These are phyloP conservation scores for Filobasidium floriforme DNA, from an alignment of 768 basidiomycete species.

Conservation along the genomic window DNA sequence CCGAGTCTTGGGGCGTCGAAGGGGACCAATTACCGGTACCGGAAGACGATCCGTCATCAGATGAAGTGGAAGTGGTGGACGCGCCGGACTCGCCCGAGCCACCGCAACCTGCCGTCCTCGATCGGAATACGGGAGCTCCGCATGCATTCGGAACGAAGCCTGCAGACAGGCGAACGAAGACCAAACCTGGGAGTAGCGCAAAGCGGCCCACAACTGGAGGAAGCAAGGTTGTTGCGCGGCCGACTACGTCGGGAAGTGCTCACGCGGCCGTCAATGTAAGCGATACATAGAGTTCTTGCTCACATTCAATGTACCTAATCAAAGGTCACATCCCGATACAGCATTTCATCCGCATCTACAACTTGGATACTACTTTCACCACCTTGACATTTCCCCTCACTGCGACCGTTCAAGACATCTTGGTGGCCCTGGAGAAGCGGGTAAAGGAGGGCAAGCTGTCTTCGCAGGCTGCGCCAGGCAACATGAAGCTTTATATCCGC, in stretches of 20 bases:
- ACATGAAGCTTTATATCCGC: slow-evolving; percentile 52
- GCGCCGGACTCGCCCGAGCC: not conserved
- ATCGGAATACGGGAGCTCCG: not conserved
- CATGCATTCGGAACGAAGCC: slow-evolving; percentile 8
- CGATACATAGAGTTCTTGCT: too few species aligned
- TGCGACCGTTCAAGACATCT: slow-evolving; percentile 64
- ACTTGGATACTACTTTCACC: slow-evolving; percentile 64
- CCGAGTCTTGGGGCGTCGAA: slow-evolving; percentile 51
- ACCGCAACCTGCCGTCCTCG: not conserved
- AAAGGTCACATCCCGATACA: slow-evolving; percentile 6
- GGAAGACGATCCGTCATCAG: slow-evolving; percentile 34
- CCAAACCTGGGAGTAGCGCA: not conserved
- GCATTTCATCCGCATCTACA: slow-evolving; percentile 69
- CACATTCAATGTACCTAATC: not conserved
- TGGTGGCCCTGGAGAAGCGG: slow-evolving; percentile 57
- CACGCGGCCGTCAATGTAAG: slow-evolving; percentile 15
- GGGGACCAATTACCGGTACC: slow-evolving; percentile 34
- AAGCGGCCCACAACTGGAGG: slow-evolving; percentile 21
- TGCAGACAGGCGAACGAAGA: not conserved
- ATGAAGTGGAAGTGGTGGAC: slow-evolving; percentile 24
- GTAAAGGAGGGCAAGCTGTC: not conserved
- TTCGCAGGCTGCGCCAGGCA: slow-evolving; percentile 46
- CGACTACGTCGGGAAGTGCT: slow-evolving; percentile 35
- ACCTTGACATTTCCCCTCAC: slow-evolving; percentile 58
- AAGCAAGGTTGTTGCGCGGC: slow-evolving; percentile 23